Base-by-base conservation (phyloP, 2,329 filamentous ascomycete genomes). In the Xylaria sp. region DNA sequence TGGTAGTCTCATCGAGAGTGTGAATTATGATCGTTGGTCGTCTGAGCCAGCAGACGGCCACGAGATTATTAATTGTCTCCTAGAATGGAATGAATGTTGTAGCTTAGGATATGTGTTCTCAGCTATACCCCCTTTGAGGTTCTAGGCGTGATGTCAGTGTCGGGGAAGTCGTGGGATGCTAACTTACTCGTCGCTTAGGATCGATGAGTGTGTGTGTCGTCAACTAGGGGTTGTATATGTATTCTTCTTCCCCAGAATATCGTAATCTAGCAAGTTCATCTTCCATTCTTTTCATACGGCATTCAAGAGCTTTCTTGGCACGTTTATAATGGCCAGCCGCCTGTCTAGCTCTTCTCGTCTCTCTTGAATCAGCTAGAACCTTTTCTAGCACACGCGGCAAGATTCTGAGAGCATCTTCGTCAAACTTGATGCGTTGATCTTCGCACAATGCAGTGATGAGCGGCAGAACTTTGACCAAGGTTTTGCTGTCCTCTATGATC, bases 401-500 rank as follows among this genome's bases (percentile, higher is more conserved):
- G 1, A 14, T 12, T 8, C 47, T 51, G 21, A 63, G 38, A 9
- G 17, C 38, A 7, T 35, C 21, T 11, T 33, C 12, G 19, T 40
- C 19, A 19, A 40, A 45, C 5, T 53, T 9, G 5, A 67, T 61
- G 6, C 60, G 60, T 38, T 69, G 67, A 28, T 72, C 67, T 31
- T 45, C 43, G 12, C 71, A 68, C 15, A 73, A 42, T 8, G 53
- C 57, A 2, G 54, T n/a, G 4, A 69, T 70, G 1, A 72, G 40
- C 1, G 70, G 69, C 4, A 65, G 38, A 4, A 70, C 61, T 1
- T 62, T 60, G 2, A 43, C 50, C 1, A 72, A 58, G 50, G 42
- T 59, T 0, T 60, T 47, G 9, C 64, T 65, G 23, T 72, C 71
- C 0, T 53, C 38, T 14, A 71, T 68, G 2, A 73, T 67, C 1